Evolutionary conservation across 371 early-diverging fungal genomes (phyloP).

Genomic region (Syncephalis plumigaleata): DNA sequence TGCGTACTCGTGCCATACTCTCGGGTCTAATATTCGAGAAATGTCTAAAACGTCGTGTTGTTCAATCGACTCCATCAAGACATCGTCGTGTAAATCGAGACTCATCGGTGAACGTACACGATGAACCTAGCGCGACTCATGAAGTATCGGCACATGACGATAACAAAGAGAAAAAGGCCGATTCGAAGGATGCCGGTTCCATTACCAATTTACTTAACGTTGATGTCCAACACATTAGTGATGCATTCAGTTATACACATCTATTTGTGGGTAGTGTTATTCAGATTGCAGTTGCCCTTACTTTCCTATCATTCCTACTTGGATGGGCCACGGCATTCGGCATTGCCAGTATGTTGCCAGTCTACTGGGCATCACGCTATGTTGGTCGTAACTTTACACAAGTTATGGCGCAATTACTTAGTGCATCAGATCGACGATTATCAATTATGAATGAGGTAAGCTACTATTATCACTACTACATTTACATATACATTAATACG

Average conservation of each 20-base stretch:
- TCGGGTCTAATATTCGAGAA: background rate
- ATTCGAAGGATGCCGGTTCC: constrained; percentile 30
- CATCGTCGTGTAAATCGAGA: background rate
- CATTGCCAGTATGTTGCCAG: constrained; percentile 19
- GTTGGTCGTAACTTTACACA: constrained; percentile 25
- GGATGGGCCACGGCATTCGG: constrained; percentile 30
- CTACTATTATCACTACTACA: background rate
- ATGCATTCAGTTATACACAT: constrained; percentile 19
- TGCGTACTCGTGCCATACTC: constrained; percentile 1
- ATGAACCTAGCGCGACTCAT: too few relatives aligned
- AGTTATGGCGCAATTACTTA: constrained; percentile 6
- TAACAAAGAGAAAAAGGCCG: constrained; percentile 14
- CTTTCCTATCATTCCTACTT: constrained; percentile 26
- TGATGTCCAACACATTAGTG: constrained; percentile 38
- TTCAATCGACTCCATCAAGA: background rate
- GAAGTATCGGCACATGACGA: too few relatives aligned
- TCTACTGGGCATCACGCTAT: constrained; percentile 27
- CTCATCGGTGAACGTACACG: too few relatives aligned
- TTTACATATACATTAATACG: background rate
- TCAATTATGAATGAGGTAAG: constrained; percentile 22
- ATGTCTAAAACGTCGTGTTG: background rate
- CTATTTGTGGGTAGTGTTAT: constrained; percentile 30
- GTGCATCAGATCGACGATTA: constrained; percentile 22
- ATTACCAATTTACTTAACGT: constrained; percentile 69
- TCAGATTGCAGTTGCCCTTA: constrained; percentile 21